Percentiles rank a stretch among this genome's conserved stretches.
These are phyloP conservation scores for Begonia masoniana DNA, from an alignment of 306 rosid genomes.

Conservation along the genomic window DNA sequence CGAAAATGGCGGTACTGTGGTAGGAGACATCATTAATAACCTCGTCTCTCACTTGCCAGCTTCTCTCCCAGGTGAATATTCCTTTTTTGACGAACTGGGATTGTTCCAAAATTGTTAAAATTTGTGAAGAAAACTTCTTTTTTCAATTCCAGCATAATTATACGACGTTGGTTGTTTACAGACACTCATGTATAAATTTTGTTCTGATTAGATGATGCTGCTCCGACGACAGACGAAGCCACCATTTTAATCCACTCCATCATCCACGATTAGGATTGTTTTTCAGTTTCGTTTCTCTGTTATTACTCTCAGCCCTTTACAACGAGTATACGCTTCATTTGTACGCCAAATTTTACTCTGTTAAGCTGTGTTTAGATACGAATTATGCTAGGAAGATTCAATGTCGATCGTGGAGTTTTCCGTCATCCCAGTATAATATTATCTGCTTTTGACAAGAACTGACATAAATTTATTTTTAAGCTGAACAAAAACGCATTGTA, in stretches of 20 bases:
- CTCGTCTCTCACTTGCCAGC: conserved; percentile 32
- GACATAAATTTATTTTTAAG: no score
- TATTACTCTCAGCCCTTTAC: neutral
- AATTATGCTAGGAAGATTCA: no score
- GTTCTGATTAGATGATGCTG: conserved; percentile 23
- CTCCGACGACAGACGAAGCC: conserved; percentile 36
- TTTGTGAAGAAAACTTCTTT: neutral
- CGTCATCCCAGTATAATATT: no score
- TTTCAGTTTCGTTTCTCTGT: neutral
- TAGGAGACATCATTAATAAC: conserved; percentile 24
- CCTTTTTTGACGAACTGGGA: neutral
- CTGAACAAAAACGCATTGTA: no score
- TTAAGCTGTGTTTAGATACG: no score
- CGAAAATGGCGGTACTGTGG: conserved; percentile 1
- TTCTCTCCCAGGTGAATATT: conserved; percentile 25
- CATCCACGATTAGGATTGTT: conserved; percentile 16
- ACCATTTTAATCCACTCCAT: conserved; percentile 28
- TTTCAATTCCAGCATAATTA: no score
- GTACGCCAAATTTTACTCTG: no score
- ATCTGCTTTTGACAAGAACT: no score
- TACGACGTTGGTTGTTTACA: neutral
- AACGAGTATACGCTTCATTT: no score
- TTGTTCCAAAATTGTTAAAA: neutral
- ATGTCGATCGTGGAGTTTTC: no score
- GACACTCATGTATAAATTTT: neutral